A percentile compares a stretch with the other conserved stretches of the same genome.
Evolutionary conservation across 805 yeast species (phyloP).

Genomic region (Candida methanosorbosa): DNA sequence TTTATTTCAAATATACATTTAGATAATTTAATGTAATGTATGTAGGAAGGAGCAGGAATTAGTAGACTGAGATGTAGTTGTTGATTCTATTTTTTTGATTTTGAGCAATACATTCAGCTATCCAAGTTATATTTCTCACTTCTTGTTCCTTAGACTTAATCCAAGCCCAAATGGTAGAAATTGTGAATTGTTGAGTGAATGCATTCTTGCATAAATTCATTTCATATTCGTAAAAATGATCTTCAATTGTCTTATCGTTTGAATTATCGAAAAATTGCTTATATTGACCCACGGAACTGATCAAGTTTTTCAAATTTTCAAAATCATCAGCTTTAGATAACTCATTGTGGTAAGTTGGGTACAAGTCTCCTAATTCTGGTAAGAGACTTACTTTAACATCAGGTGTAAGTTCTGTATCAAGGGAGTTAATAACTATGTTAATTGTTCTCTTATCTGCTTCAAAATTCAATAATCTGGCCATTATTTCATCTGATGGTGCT

Average conservation of each 20-base stretch:
- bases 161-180: conserved; percentile 93
- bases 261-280: conserved; percentile 44
- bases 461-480: conserved; percentile 70
- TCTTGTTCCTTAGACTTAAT: conserved; percentile 94
- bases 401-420: conserved; percentile 69
- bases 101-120: conserved; percentile 98
- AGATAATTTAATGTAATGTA: too few species aligned
- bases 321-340: conserved; percentile 75
- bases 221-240: conserved; percentile 86
- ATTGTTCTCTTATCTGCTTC: conserved; percentile 95
- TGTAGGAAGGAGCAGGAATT: too few species aligned
- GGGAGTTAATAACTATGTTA: conserved; percentile 84
- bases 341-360: conserved; percentile 58
- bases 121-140: conserved; percentile 97
- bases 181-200: conserved; percentile 92
- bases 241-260: conserved; percentile 66
- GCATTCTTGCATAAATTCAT: conserved; percentile 90
- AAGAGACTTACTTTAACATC: conserved; percentile 65
- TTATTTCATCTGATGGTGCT: conserved; percentile 72
- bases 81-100: conserved; percentile 92
- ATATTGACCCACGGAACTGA: conserved; percentile 59
- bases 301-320: conserved; percentile 66
- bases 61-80: conserved; percentile 83
- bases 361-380: conserved; percentile 77
- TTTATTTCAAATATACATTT: background rate